Conservation (phyloP, 2,329 filamentous ascomycete genomes). For the Pezicula neosporulosa region DNA sequence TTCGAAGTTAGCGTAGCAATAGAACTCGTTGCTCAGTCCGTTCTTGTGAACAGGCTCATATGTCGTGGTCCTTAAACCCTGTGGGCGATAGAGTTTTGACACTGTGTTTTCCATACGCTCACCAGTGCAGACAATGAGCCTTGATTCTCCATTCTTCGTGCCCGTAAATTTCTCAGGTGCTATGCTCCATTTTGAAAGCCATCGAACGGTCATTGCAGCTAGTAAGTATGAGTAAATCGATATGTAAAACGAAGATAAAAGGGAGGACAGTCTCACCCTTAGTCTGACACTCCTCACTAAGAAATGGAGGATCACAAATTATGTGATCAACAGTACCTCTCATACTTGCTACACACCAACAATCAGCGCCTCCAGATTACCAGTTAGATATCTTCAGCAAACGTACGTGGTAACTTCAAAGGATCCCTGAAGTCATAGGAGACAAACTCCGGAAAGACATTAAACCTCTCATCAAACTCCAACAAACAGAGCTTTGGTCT, state of each 20-base stretch:
- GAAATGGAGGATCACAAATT: constrained; percentile 75
- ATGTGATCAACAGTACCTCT: constrained; percentile 66
- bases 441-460: constrained; percentile 69
- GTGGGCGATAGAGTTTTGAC: constrained; percentile 61
- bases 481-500: constrained; percentile 62
- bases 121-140: constrained; percentile 69
- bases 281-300: constrained; percentile 77
- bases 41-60: constrained; percentile 68
- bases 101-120: constrained; percentile 70
- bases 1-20: constrained; percentile 77
- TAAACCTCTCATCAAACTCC: constrained; percentile 72
- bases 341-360: constrained; percentile 40
- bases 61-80: constrained; percentile 61
- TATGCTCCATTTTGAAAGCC: constrained; percentile 51
- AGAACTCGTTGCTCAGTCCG: constrained; percentile 76
- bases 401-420: constrained; percentile 56
- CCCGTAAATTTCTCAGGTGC: neutral
- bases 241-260: constrained; percentile 2
- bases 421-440: constrained; percentile 73
- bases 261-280: constrained; percentile 49
- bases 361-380: neutral
- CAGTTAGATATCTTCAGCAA: neutral
- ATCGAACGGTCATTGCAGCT: constrained; percentile 74
- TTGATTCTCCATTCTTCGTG: constrained; percentile 5
- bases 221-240: constrained; percentile 1